phyloP scores from a whole-genome alignment of 2,329 filamentous ascomycete species.

The Rhinocladiella similis region DNA sequence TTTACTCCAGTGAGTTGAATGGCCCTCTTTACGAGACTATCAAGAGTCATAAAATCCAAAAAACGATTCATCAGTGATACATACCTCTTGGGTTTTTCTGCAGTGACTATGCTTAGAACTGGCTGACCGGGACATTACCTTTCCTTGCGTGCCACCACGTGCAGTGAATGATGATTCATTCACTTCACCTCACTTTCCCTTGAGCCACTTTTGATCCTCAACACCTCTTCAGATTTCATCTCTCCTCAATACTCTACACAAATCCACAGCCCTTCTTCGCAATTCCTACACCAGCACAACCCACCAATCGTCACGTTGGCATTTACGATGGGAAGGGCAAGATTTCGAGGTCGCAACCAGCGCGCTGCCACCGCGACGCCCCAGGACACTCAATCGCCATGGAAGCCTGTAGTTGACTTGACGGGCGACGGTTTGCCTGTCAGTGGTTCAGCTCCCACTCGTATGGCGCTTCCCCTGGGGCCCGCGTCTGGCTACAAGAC shows the following conservation, averaged over 20 bases:
- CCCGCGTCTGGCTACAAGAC: conserved; percentile 1
- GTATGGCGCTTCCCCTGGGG: conserved; percentile 7
- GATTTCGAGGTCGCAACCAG: background rate
- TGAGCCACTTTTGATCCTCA: too few relatives aligned
- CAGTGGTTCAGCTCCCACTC: background rate
- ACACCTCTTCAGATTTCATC: background rate
- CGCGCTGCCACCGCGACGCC: conserved; percentile 6
- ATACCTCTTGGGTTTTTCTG: too few relatives aligned
- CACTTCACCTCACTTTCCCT: too few relatives aligned
- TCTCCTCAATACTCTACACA: background rate
- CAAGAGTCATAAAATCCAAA: too few relatives aligned
- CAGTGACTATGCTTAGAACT: too few relatives aligned
- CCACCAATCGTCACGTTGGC: background rate
- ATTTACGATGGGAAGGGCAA: conserved; percentile 6
- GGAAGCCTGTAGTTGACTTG: conserved; percentile 12
- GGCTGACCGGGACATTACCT: too few relatives aligned
- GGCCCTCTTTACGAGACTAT: background rate
- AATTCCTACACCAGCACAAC: background rate
- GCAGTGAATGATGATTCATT: too few relatives aligned
- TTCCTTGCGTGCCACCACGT: too few relatives aligned
- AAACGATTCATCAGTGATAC: too few relatives aligned
- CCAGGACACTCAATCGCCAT: background rate
- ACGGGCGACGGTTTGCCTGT: conserved; percentile 6
- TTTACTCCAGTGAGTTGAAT: background rate
- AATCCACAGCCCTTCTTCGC: background rate